Evolutionary conservation across 371 early-diverging fungal genomes (phyloP), one percentile per base, ranked within the genome.

Genomic region (Rhizopus arrhizus): DNA sequence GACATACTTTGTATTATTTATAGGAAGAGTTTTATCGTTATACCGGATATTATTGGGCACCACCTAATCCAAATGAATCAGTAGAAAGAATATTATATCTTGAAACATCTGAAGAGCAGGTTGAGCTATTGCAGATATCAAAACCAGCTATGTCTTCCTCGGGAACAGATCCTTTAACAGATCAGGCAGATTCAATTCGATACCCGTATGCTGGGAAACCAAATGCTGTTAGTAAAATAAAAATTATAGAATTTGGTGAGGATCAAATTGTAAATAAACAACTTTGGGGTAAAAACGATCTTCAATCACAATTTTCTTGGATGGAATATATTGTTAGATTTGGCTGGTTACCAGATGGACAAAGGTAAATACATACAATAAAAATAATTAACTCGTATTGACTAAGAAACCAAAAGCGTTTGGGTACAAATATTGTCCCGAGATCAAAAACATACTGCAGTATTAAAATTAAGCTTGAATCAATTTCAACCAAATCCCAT

Each of bases 1-100:
- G 13, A 10, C 22, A 49, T 13, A 50, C n/a, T 15, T 22, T 22
- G 22, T 36, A 33, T 36, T 22, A 12, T n/a, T 3, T 29, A 10
- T 62, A 81, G 77, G 91, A 91, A 64, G 91, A 91, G 66, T 90
- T 91, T 61, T 83, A 85, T 59, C 70, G 91, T 53, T 85, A 75
- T 36, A 85, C 89, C 13, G 87, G 87, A 28, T 91, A 85, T 66
- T 82, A 83, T 63, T 89, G 89, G 89, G 62, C 5, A 33, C 42
- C 46, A 43, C 8, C 58, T 10, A 41, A 49, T 32, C 16, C 46
- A 12, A 16, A 52, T 45, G 12, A 79, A 85, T 47, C 73, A 75
- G 10, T 33, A 22, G 59, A 65, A 13, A 55, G 65, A n/a, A 88
- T 91, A 29, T 53, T 89, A 35, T 89, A 87, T 46, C 48, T 88